phyloP scores from a whole-genome alignment of 2,329 filamentous ascomycete genomes.

The Seiridium cupressi region DNA sequence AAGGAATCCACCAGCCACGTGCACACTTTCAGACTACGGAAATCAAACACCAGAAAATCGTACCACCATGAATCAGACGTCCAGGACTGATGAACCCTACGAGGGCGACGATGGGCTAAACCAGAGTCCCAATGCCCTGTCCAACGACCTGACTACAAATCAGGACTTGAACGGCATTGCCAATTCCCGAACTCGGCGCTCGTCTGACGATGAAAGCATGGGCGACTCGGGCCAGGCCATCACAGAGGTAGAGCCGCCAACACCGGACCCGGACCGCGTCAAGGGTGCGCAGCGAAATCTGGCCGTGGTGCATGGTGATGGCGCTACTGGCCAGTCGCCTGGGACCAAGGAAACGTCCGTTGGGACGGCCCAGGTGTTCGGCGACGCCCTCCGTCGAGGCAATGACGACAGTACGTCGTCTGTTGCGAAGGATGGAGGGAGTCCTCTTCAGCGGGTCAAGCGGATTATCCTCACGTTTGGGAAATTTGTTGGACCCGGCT shows the following conservation, averaged over 20 bases:
- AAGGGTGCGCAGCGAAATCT: slow-evolving; percentile 10
- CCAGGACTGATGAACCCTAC: slow-evolving; percentile 35
- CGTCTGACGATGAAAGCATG: slow-evolving; percentile 17
- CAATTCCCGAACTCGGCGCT: slow-evolving; percentile 35
- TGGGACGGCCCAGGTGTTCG: slow-evolving; percentile 12
- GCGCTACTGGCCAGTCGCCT: slow-evolving; percentile 20
- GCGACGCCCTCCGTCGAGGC: slow-evolving; percentile 9
- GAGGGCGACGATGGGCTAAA: slow-evolving; percentile 43
- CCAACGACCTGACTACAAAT: slow-evolving; percentile 55
- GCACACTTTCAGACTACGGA: neutral
- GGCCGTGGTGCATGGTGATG: slow-evolving; percentile 15
- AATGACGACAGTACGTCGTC: slow-evolving; percentile 3
- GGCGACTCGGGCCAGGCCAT: slow-evolving; percentile 25
- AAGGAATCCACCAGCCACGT: slow-evolving; percentile 1
- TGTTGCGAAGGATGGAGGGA: slow-evolving; percentile 10
- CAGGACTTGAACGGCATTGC: slow-evolving; percentile 53
- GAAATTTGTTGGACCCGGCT: slow-evolving; percentile 65
- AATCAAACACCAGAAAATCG: neutral
- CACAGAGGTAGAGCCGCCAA: slow-evolving; percentile 15
- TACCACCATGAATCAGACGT: slow-evolving; percentile 28
- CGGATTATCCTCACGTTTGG: slow-evolving; percentile 43
- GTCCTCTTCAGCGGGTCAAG: slow-evolving; percentile 16
- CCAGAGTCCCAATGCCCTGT: slow-evolving; percentile 52
- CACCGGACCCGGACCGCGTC: slow-evolving; percentile 15
- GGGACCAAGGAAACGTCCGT: slow-evolving; percentile 11